Percentiles rank a stretch among this genome's conserved stretches.
Evolutionary conservation across 2,329 filamentous ascomycete genomes (phyloP).

Genomic region (Trichoderma atroviride): DNA sequence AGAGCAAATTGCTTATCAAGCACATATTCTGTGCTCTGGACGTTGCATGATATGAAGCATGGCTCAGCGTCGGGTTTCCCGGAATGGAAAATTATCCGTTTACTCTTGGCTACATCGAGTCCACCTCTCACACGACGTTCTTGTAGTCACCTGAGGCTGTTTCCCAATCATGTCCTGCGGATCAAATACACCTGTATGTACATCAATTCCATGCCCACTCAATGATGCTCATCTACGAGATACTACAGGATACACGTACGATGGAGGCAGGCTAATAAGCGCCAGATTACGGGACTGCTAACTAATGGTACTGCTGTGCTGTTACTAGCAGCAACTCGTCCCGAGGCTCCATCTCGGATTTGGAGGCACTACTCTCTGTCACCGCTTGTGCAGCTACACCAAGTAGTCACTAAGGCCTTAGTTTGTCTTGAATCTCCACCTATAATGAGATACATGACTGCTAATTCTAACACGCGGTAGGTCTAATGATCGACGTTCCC

Average conservation of each 20-base stretch:
- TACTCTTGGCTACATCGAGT: background rate
- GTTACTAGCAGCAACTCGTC: background rate
- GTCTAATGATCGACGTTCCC: constrained; percentile 17
- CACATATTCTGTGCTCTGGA: background rate
- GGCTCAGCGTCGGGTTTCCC: constrained; percentile 12
- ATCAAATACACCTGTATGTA: background rate
- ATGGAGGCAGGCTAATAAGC: background rate
- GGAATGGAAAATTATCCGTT: constrained; percentile 12
- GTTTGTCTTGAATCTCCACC: background rate
- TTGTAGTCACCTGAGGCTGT: constrained; percentile 10
- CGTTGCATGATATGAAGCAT: background rate
- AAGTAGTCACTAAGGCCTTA: background rate
- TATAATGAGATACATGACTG: constrained; percentile 5
- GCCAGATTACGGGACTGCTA: background rate
- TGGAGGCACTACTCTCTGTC: background rate
- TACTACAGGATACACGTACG: background rate
- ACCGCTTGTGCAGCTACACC: background rate
- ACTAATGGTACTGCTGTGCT: background rate
- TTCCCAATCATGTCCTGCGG: constrained; percentile 10
- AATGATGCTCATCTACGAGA: background rate
- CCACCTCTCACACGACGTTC: constrained; percentile 6
- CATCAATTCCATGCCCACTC: background rate
- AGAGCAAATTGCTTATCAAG: constrained; percentile 10
- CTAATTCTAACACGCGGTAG: background rate
- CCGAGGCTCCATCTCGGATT: background rate